Evolutionary conservation across 805 yeast species (phyloP), one percentile per base, ranked within the genome.

Genomic region (Saturnispora halmiae): DNA sequence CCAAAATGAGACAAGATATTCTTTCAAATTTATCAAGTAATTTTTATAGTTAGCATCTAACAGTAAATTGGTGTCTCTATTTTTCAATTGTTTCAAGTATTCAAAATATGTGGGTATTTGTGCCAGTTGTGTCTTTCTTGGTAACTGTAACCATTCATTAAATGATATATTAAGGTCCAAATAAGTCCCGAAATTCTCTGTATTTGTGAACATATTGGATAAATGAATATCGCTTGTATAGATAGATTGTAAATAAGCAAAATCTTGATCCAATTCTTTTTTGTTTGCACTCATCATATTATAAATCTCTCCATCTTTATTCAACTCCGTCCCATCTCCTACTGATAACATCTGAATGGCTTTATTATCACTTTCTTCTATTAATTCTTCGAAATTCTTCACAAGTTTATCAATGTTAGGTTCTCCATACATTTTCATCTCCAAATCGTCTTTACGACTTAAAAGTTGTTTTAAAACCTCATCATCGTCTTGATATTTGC

Each of bases 171-270:
- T 53, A 40, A 85, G 61, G 46, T 85, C 90, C 15, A 87, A 47
- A 47, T 57, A 74, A 46, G 69, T 70, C 0, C 95, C 95, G 52
- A 69, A 72, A 26, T 60, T 58, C 54, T 87, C 95, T 24, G 69
- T 75, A 4, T 71, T 67, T 0, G 75, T 63, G 53, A 82, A 86
- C 5, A 74, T 36, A 1, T 52, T 39, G 14, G 73, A 70, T 3
- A 82, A 46, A 16, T 66, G 64, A 10, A 83, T 40, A 40, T 69
- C 70, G 0, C 67, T 51, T 0, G 80, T 76, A 18, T 24, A 39
- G 4, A 26, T 13, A 7, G 21, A 31, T 13, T 26, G 45, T 25
- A 39, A 14, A 22, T 9, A 31, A 24, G 28, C 27, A 10, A 21
- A 18, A 15, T 19, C 39, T 16, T 5, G 6, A 4, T 25, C 27